Evolutionary conservation across 1,284 basidiomycete species (phyloP), one percentile per base, ranked within the genome.

Genomic region (Cryptococcus deneoformans): DNA sequence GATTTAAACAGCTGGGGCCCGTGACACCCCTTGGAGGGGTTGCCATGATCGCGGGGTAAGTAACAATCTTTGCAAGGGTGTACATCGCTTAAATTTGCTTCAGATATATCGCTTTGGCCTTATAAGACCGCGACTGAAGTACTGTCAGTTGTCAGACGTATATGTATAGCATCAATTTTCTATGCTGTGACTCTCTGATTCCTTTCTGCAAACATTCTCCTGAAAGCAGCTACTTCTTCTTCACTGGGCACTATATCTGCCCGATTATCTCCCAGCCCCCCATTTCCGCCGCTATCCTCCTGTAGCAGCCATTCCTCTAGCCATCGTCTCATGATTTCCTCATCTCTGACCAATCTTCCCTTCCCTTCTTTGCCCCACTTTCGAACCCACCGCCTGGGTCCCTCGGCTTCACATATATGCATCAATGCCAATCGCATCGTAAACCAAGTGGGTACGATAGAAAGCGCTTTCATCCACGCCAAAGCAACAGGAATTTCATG

Each of bases 21-120:
- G 73, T 89, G 47, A 91, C 89, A 11, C 90, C 89, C 0, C 62
- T 91, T 16, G 89, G 89, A 2, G 89, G 86, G 2, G 60, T 83
- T 29, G 63, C 84, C 2, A 87, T 90, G 86, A 89, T 90, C 67
- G 84, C 85, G 52, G 89, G 89, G 88, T 90, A 70, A 80, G 86
- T 75, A 24, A 29, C 29, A 29, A 29, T 29, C 5, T 29, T 29
- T 20, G 20, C 20, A 29, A 29, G 29, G 29, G 29, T 29, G 29
- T 29, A 29, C 5, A 29, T 29, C 29, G 29, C 29, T 29, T 29
- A 29, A 29, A 29, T 5, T 29, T 29, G 29, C 29, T 29, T 29
- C 29, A 29, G 29, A 29, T 29, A 29, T 29, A 3, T 29, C 29
- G 29, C 29, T 29, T 29, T 29, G 29, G 29, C 29, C 29, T 29